phyloP scores from a whole-genome alignment of 176 grass and related monocot genomes.

The Oryza meridionalis region DNA sequence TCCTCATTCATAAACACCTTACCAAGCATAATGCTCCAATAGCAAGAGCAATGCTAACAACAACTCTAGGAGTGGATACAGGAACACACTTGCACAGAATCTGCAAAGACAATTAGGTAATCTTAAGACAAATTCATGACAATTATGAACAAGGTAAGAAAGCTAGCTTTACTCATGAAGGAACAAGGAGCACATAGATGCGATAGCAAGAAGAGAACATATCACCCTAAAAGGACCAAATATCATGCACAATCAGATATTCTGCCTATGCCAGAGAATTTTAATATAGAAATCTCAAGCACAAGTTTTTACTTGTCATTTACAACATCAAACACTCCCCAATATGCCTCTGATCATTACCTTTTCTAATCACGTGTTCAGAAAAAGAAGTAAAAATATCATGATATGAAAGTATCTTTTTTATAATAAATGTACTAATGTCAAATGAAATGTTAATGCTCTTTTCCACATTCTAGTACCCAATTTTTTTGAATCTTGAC shows the following conservation, averaged over 20 bases:
- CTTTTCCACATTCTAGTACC: neutral
- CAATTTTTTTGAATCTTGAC: neutral
- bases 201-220: constrained; percentile 1
- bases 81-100: constrained; percentile 61
- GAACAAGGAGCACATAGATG: constrained; percentile 9
- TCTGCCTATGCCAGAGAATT: constrained; percentile 25
- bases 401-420: neutral
- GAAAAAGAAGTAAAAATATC: neutral
- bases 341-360: neutral
- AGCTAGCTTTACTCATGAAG: constrained; percentile 22
- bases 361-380: neutral
- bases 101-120: constrained; percentile 55
- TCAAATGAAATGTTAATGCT: neutral
- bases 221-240: constrained; percentile 2
- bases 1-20: constrained; percentile 40
- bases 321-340: neutral
- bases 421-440: neutral
- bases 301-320: neutral
- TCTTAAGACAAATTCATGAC: constrained; percentile 25
- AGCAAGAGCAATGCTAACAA: constrained; percentile 77
- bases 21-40: constrained; percentile 93
- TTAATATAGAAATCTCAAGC: neutral
- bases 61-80: constrained; percentile 65
- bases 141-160: constrained; percentile 22
- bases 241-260: constrained; percentile 13